Evolutionary conservation across 192 early-diverging fungal species (phyloP).

Genomic region (Gigaspora rosea): DNA sequence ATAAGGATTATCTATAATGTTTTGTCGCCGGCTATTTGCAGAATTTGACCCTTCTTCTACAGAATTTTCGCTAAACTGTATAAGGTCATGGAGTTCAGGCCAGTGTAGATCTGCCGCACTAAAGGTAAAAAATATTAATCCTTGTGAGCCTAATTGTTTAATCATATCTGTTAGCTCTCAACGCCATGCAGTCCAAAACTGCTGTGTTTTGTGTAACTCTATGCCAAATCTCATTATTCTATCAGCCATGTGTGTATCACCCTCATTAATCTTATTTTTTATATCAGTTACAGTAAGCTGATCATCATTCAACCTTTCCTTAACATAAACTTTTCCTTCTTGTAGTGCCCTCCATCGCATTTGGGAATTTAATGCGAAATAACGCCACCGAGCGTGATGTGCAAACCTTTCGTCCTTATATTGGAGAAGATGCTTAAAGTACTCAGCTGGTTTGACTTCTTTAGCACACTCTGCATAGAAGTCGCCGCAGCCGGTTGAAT

Average conservation of each 20-base stretch:
- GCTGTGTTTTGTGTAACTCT: neutral
- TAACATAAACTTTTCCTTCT: conserved; percentile 8
- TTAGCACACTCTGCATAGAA: neutral
- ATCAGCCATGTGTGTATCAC: neutral
- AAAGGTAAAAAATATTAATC: no score
- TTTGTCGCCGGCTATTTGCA: neutral
- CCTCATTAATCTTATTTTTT: no score
- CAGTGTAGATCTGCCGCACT: neutral
- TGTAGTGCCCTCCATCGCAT: neutral
- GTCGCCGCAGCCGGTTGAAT: neutral
- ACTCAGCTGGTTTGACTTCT: neutral
- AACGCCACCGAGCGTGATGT: neutral
- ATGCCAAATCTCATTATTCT: neutral
- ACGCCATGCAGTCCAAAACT: no score
- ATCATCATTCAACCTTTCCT: neutral
- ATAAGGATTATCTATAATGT: neutral
- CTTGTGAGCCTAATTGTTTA: no score
- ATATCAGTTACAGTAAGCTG: conserved; percentile 3
- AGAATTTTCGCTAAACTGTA: neutral
- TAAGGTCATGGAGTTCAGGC: neutral
- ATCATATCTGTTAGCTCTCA: no score
- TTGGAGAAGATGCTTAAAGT: neutral
- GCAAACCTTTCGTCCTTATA: neutral
- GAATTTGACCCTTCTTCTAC: no score
- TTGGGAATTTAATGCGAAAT: neutral